Evolutionary conservation across 2,329 filamentous ascomycete species (phyloP), one percentile per base, ranked within the genome.

Genomic region (Pyrenophora seminiperda): DNA sequence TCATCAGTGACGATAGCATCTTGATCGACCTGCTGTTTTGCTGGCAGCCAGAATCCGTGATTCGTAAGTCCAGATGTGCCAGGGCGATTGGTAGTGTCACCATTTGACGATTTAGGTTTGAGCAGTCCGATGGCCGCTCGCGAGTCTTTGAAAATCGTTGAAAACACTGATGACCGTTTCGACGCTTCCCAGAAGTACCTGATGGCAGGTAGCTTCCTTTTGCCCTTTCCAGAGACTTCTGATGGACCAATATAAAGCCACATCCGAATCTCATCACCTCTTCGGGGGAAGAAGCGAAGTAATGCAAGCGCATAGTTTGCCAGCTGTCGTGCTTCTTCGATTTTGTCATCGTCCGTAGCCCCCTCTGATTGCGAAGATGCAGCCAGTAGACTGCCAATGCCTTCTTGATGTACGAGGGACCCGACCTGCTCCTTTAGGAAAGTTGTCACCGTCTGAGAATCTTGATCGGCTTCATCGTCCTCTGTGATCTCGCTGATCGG

Each of bases 191-290:
- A 97, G 60, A 97, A 90, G 66, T 91, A 96, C 60, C 88, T 87
- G 50, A 93, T 85, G 0, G 89, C 85, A 0, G 90, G 88, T 7
- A 86, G 50, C 56, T 63, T 69, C 5, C 68, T 62, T 20, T 70
- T 53, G 7, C 57, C 53, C 51, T 75, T 59, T 5, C 53, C 54
- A 64, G 71, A 57, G 42, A 67, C 56, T 2, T 79, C 74, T 4
- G 89, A 79, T 34, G 88, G 84, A 0, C 91, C 89, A 32, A 94
- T 80, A 66, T 94, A 97, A 1, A 97, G 78, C 76, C 91, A 93
- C 90, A 97, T 96, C 17, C 92, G 87, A 53, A 97, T 95, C 51
- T 97, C 91, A 65, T 97, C 92, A 3, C 86, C 87, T 51, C 85
- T 82, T 5, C 81, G 77, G 7, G 93, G 91, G 59, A 97, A 97